phyloP scores from a whole-genome alignment of 108 stramenopile genomes.

The Poteriospumella lacustris region DNA sequence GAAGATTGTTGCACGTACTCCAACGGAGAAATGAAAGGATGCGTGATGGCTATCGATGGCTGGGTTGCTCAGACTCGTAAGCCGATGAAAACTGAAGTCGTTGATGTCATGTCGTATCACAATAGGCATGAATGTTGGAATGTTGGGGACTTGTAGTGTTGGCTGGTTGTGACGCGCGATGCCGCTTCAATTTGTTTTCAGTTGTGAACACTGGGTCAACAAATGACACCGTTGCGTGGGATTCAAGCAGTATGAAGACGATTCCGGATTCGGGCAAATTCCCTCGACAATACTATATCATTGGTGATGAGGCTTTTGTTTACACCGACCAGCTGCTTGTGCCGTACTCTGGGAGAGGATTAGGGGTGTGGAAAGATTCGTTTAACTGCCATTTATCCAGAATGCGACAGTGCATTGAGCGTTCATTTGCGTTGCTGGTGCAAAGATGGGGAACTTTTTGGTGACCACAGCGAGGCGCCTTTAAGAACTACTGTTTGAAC shows the following conservation, averaged over 20 bases:
- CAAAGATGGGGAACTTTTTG: no score
- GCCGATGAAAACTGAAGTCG: background rate
- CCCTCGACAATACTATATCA: background rate
- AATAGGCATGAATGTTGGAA: background rate
- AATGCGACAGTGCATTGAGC: background rate
- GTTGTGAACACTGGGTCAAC: no score
- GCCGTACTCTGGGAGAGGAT: background rate
- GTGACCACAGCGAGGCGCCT: no score
- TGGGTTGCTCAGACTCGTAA: background rate
- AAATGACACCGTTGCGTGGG: background rate
- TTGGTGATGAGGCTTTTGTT: background rate
- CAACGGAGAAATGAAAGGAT: background rate
- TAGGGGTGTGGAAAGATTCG: background rate
- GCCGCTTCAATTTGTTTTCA: no score
- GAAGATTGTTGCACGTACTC: background rate
- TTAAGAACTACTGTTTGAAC: constrained; percentile 7
- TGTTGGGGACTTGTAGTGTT: background rate
- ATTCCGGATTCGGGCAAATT: background rate
- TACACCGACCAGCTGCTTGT: background rate
- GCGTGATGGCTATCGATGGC: background rate
- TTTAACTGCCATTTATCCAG: background rate
- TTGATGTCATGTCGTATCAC: background rate
- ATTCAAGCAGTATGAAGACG: background rate
- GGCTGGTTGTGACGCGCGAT: background rate
- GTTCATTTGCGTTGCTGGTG: background rate